Base-by-base conservation (phyloP, 345 rosid species). In the Citrus unshiu region DNA sequence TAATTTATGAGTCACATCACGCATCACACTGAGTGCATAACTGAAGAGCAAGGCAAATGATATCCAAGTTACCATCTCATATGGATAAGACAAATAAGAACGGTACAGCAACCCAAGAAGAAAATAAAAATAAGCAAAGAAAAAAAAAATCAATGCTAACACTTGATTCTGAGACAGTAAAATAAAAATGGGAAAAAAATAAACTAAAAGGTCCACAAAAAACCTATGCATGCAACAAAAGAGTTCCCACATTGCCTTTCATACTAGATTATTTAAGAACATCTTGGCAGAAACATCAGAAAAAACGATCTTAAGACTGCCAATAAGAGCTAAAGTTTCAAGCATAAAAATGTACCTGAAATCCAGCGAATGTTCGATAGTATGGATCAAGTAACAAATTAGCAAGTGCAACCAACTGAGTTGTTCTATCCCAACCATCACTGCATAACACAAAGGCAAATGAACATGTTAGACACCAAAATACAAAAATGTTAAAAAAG, bases 401-500 rank as follows among this genome's bases (percentile, higher is more conserved):
- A 70, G 99, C 97, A 54, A 97, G 95, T 82, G 99, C 84, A 87
- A 93, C 92, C 89, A 96, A 81, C 87, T 96, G 99, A 68, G 93
- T 90, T 76, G 99, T 97, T 91, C 99, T 91, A 86, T 97, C 99
- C 99, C 99, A 97, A 75, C 99, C 99, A 84, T 97, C 99, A 81
- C 99, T 97, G 84, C 84, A 86, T 67, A 81, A 56, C 59, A 64
- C 66, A 78, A 81, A 32, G 70, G 61, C 60, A 56, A 14, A 78
- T 27, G 21, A 54, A 76, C 6, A 49, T 22, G 60, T 73, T 74
- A 70, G 74, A 72, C 63, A 64, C 21, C 59, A 43, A 34, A 76
- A 37, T 66, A 66, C 35, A 70, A 34, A 49, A 37, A n/a, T 61
- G 27, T 29, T 56, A 65, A 79, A 72, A 29, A 70, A 24, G 66